Evolutionary conservation across 2,329 filamentous ascomycete genomes (phyloP), one percentile per base, ranked within the genome.

Genomic region (Teratosphaeria pseudoeucalypti): DNA sequence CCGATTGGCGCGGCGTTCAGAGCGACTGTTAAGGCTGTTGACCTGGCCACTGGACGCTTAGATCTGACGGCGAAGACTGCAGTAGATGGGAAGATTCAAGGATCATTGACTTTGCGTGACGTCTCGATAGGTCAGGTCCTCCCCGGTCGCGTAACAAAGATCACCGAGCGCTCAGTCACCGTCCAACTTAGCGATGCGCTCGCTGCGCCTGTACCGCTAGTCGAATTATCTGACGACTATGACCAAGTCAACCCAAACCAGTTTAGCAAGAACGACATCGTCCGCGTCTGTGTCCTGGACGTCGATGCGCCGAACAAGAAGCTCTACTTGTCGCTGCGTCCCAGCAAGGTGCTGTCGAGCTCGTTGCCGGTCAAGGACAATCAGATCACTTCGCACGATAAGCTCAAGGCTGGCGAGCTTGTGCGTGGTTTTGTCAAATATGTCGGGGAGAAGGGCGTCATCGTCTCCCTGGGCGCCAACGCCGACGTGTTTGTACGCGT

Each of bases 381-480:
- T 43, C 90, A 96, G 68, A 85, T 99, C 64, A 82, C 80, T 12
- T 82, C 82, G 19, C 75, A 85, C 54, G 78, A 84, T n/a, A 85
- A 95, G 65, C 71, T 99, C 34, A 84, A 86, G 60, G 77, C 85
- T 47, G 90, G 92, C 61, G 86, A 95, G 63, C 78, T 96, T 34
- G 80, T 95, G 14, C 88, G 94, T 59, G 95, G 95, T 2, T 97
- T 99, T 68, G 84, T 99, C 67, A 95, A 91, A 76, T 90, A 90
- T 65, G 85, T 97, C 52, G 83, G 89, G 0, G 90, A 96, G 65
- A 92, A 91, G 72, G 94, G 94, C 57, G 75, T 99, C 1, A 96
- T 96, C 68, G 83, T 99, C 54, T 82, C 86, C 29, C 80, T 99
- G 2, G 91, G 92, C 52, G 88, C 89, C 19, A 85, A 87, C 63